phyloP scores from a whole-genome alignment of 331 rosid genomes.

The Dryas integrifolia region DNA sequence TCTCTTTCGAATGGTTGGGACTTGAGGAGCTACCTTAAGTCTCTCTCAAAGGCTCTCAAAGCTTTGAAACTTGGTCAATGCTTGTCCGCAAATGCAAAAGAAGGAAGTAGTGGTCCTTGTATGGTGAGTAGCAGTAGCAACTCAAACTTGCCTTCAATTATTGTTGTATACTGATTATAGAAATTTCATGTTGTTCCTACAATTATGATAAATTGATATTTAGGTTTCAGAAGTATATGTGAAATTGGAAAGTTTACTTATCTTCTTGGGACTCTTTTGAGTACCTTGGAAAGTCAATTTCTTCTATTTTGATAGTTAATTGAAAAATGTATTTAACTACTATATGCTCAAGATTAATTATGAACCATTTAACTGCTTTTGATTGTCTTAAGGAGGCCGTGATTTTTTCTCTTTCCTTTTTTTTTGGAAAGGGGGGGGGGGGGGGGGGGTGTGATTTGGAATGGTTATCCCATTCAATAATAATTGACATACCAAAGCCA shows the following conservation, averaged over 20 bases:
- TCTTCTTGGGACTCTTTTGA: neutral
- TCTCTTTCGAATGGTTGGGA: slow-evolving; percentile 98
- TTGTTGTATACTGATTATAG: slow-evolving; percentile 1
- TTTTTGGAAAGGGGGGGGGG: no score
- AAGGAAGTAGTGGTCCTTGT: slow-evolving; percentile 79
- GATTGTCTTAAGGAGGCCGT: neutral
- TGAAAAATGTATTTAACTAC: neutral
- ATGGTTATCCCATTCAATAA: neutral
- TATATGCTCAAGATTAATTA: neutral
- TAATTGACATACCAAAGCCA: neutral
- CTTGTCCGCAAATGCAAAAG: slow-evolving; percentile 65
- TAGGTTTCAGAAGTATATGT: neutral
- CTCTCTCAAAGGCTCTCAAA: slow-evolving; percentile 90
- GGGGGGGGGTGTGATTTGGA: no score
- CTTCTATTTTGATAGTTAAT: neutral
- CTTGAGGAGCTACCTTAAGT: slow-evolving; percentile 88
- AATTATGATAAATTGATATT: neutral
- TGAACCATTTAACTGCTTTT: neutral
- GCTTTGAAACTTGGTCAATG: slow-evolving; percentile 76
- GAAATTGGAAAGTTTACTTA: neutral
- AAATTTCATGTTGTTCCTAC: neutral
- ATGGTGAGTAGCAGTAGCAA: slow-evolving; percentile 52
- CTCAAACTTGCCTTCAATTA: slow-evolving; percentile 16
- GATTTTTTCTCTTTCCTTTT: no score
- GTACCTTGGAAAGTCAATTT: neutral